Percentiles rank a stretch among this genome's conserved stretches.
phyloP scores from a whole-genome alignment of 1,139 yeast genomes.

The Blastobotrys apis region DNA sequence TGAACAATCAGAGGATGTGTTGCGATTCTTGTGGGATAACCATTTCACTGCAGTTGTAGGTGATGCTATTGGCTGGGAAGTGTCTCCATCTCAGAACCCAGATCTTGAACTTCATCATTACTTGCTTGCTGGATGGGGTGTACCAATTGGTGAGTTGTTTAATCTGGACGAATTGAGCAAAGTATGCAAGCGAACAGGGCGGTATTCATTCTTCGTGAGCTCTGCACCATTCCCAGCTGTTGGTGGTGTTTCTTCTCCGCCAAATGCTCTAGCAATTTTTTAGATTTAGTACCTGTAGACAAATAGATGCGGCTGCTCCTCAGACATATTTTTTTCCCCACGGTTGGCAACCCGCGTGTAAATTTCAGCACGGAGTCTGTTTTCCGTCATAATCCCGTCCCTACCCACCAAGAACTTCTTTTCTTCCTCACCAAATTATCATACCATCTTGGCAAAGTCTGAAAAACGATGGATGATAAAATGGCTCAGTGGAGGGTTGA shows the following conservation, averaged over 20 bases:
- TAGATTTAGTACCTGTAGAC: not conserved
- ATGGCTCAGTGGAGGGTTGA: too few relatives aligned
- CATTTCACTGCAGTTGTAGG: constrained; percentile 32
- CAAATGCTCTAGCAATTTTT: constrained; percentile 17
- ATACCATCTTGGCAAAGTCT: too few relatives aligned
- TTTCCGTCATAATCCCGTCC: too few relatives aligned
- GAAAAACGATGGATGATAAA: too few relatives aligned
- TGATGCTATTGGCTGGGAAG: constrained; percentile 30
- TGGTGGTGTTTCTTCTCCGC: constrained; percentile 16
- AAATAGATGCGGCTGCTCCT: not conserved
- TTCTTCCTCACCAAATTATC: too few relatives aligned
- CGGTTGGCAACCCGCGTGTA: too few relatives aligned
- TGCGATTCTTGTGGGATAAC: constrained; percentile 28
- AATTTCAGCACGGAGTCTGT: too few relatives aligned
- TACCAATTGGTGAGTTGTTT: constrained; percentile 20
- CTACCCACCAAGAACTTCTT: too few relatives aligned
- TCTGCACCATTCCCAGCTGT: constrained; percentile 17
- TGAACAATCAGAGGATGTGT: constrained; percentile 23
- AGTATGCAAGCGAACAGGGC: constrained; percentile 20
- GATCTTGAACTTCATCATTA: constrained; percentile 33
- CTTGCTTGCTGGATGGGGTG: constrained; percentile 23
- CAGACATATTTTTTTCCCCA: not conserved
- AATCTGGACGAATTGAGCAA: constrained; percentile 22
- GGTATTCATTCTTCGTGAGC: constrained; percentile 20
- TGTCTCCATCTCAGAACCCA: constrained; percentile 50